Base-by-base conservation (phyloP, 78 protist genomes). In the Parvularia atlantis region DNA sequence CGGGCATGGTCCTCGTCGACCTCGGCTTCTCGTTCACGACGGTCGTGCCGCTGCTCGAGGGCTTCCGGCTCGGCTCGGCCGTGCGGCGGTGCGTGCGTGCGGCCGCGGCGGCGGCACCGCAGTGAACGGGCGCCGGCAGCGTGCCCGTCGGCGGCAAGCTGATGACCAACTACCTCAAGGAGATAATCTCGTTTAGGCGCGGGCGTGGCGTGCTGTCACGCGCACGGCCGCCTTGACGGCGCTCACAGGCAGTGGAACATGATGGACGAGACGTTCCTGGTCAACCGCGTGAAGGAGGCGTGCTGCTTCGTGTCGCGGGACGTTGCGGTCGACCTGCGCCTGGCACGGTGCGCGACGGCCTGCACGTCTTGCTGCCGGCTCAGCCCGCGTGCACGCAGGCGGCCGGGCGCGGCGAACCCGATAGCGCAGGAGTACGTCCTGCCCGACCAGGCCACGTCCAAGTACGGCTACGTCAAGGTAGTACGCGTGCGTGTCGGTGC, bases 121-220 rank as follows among this genome's bases (percentile, higher is more conserved):
- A n/a, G n/a, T n/a, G n/a, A n/a, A n/a, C n/a, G n/a, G n/a, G n/a
- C n/a, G n/a, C n/a, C n/a, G n/a, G n/a, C n/a, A n/a, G n/a, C n/a
- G n/a, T n/a, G n/a, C n/a, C n/a, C n/a, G n/a, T 65, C 24, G 70
- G 70, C 41, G 70, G 70, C 58, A 65, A 65, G 70, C 0, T 44
- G 70, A 56, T 65, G 37, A 65, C 70, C 14, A 65, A 65, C 70
- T 57, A 65, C 20, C 70, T 65, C 46, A 65, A 65, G 58, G 37
- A 28, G 30, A 16, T 44, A 39, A 20, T 65, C 11, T 41, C 56
- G 28, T 44, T n/a, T n/a, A n/a, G n/a, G n/a, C n/a, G n/a, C n/a
- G n/a, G n/a, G n/a, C n/a, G n/a, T n/a, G n/a, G n/a, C n/a, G n/a
- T n/a, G n/a, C n/a, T n/a, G n/a, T n/a, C n/a, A n/a, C n/a, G n/a